Evolutionary conservation across 768 basidiomycete genomes (phyloP), one percentile per base, ranked within the genome.

Genomic region (Mycena galopus): DNA sequence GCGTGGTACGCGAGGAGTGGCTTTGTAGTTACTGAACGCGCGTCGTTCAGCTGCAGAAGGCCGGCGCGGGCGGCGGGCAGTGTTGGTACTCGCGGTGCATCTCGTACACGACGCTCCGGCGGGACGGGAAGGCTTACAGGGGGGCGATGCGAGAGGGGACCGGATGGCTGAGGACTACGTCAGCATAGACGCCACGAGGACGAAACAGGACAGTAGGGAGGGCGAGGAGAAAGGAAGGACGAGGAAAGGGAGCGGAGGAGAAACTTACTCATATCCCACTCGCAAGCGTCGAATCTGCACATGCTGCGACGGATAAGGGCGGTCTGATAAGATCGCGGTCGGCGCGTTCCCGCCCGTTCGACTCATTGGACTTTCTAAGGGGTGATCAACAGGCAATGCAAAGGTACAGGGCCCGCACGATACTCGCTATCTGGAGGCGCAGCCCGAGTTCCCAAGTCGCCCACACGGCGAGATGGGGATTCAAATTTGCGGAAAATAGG

Each of bases 271-370:
- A 37, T 37, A 37, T 29, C 30, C 55, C n/a, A n/a, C n/a, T n/a
- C n/a, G n/a, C n/a, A n/a, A n/a, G n/a, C n/a, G n/a, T n/a, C n/a
- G n/a, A n/a, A n/a, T n/a, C n/a, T n/a, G n/a, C n/a, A n/a, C n/a
- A n/a, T n/a, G n/a, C n/a, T n/a, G n/a, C n/a, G n/a, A n/a, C n/a
- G n/a, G n/a, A n/a, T n/a, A n/a, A n/a, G n/a, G n/a, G n/a, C n/a
- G n/a, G n/a, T n/a, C n/a, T 33, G 29, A 57, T 33, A 57, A 30
- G 32, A 33, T 57, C 33, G 55, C 55, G 55, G 55, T 57, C 55
- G 55, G 55, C 55, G 55, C 55, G 55, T 32, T 57, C 55, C 17
- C 17, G 55, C 55, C 30, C 55, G 55, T 57, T 57, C 55, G 55
- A 57, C 30, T 57, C 30, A 57, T 57, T 57, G 30, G 30, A 57